Percentiles rank a stretch among this genome's conserved stretches.
phyloP scores from a whole-genome alignment of 768 basidiomycete genomes.

The Tylopilus balloui region DNA sequence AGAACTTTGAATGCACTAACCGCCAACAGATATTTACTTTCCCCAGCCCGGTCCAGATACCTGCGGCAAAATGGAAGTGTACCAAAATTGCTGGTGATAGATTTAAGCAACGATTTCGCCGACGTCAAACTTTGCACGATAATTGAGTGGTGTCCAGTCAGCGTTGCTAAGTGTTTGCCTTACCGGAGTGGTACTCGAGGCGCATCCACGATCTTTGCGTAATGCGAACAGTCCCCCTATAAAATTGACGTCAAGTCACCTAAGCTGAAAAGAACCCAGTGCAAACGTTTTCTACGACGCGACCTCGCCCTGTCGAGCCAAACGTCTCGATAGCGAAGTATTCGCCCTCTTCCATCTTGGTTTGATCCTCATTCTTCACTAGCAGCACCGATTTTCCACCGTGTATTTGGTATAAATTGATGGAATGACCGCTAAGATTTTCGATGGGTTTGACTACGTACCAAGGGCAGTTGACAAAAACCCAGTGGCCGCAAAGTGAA shows the following conservation, averaged over 20 bases:
- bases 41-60: slow-evolving; percentile 89
- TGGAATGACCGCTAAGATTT: slow-evolving; percentile 94
- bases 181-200: slow-evolving; percentile 74
- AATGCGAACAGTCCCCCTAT: slow-evolving; percentile 92
- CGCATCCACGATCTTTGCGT: slow-evolving; percentile 68
- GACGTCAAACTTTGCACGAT: slow-evolving; percentile 61
- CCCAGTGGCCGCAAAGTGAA: not conserved
- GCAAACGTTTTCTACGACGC: slow-evolving; percentile 73
- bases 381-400: slow-evolving; percentile 90
- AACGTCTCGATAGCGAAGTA: slow-evolving; percentile 99
- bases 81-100: slow-evolving; percentile 90
- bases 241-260: not conserved
- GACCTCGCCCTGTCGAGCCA: slow-evolving; percentile 91
- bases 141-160: not conserved
- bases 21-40: slow-evolving; percentile 89
- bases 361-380: slow-evolving; percentile 84
- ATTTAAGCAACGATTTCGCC: slow-evolving; percentile 79
- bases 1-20: slow-evolving; percentile 39
- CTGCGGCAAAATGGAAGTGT: slow-evolving; percentile 94
- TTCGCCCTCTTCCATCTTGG: slow-evolving; percentile 99
- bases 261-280: slow-evolving; percentile 11
- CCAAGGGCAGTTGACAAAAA: not conserved
- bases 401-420: slow-evolving; percentile 87
- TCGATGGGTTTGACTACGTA: slow-evolving; percentile 85
- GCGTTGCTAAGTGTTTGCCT: slow-evolving; percentile 22